phyloP scores from a whole-genome alignment of 108 stramenopile genomes.

The Parietichytrium sp. region DNA sequence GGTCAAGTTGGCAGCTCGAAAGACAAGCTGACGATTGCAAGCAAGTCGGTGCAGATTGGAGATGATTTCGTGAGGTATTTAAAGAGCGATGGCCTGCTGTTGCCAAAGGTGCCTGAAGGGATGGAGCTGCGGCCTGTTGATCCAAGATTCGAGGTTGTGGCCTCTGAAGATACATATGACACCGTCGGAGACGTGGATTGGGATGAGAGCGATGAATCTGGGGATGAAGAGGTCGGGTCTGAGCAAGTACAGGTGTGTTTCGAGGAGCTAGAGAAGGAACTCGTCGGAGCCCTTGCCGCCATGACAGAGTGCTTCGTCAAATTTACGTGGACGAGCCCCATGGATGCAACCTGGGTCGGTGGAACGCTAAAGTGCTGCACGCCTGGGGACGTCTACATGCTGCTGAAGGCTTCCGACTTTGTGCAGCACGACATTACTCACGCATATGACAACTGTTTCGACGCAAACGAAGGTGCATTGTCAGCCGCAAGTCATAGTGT shows the following conservation, averaged over 20 bases:
- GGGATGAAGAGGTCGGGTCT: conserved; percentile 48
- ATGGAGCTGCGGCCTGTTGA: conserved; percentile 38
- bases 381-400: conserved; percentile 81
- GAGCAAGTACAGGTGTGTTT: conserved; percentile 52
- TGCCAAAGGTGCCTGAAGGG: conserved; percentile 70
- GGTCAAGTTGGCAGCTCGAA: no score
- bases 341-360: conserved; percentile 88
- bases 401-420: conserved; percentile 88
- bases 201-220: conserved; percentile 51
- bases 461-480: conserved; percentile 21
- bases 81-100: conserved; percentile 73
- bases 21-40: conserved; percentile 45
- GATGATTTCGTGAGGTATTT: conserved; percentile 74
- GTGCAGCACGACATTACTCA: conserved; percentile 77
- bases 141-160: conserved; percentile 59
- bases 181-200: conserved; percentile 54
- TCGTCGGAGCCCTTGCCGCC: conserved; percentile 57
- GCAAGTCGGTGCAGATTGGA: conserved; percentile 33
- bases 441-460: conserved; percentile 61
- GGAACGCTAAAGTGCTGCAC: conserved; percentile 78
- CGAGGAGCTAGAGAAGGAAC: conserved; percentile 55
- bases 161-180: conserved; percentile 50
- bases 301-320: conserved; percentile 73
- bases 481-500: conserved; percentile 55
- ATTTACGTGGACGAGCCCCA: conserved; percentile 81